Evolutionary conservation across 768 basidiomycete genomes (phyloP).

Genomic region (Kwoniella dejecticola): DNA sequence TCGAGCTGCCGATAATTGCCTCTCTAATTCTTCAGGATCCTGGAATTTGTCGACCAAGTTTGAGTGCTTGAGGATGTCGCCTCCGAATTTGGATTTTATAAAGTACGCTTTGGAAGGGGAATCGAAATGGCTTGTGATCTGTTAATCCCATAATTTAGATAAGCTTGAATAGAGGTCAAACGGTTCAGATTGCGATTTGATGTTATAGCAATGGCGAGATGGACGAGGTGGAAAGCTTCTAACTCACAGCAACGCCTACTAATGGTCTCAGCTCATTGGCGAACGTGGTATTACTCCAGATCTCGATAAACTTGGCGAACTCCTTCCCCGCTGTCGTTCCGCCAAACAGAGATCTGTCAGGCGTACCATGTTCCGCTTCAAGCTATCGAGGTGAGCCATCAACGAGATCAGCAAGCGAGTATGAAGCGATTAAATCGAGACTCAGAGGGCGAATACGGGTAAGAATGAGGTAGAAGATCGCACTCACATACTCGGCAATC

Average conservation of each 20-base stretch:
- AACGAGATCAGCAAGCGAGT: background rate
- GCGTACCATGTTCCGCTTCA: constrained; percentile 17
- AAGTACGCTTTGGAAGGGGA: constrained; percentile 13
- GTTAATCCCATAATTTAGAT: too few relatives aligned
- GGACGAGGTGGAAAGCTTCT: background rate
- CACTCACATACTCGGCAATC: constrained; percentile 24
- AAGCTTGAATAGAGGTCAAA: too few relatives aligned
- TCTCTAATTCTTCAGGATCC: constrained; percentile 4
- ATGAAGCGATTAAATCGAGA: too few relatives aligned
- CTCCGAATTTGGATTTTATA: constrained; percentile 15
- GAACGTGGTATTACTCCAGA: constrained; percentile 22
- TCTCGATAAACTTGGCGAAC: constrained; percentile 29
- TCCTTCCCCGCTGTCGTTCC: constrained; percentile 20
- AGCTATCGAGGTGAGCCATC: constrained; percentile 2
- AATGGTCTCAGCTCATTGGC: constrained; percentile 24
- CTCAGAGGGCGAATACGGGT: background rate
- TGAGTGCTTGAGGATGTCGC: background rate
- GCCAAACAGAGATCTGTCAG: constrained; percentile 25
- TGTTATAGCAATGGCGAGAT: background rate
- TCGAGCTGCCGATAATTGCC: constrained; percentile 2
- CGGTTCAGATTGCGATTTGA: too few relatives aligned
- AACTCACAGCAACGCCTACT: constrained; percentile 16
- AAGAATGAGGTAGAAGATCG: background rate
- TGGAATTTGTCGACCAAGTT: background rate
- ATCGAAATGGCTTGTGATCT: constrained; percentile 18